Evolutionary conservation across 116 monocot species (phyloP).

Genomic region (Iris pallida): DNA sequence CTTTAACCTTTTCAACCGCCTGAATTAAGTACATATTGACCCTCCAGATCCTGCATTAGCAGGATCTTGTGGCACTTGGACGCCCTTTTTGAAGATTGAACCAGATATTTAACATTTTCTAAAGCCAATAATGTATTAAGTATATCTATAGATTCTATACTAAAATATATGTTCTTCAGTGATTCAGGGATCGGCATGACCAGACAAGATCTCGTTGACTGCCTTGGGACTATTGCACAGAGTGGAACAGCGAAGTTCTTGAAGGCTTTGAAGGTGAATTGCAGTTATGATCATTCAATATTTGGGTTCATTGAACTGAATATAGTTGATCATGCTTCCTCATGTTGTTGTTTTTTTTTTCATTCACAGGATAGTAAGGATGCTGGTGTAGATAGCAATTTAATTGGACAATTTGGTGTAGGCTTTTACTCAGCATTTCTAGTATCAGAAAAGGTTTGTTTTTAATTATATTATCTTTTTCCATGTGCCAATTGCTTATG

Average conservation of each 20-base stretch:
- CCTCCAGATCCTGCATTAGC: neutral
- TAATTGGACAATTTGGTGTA: slow-evolving; percentile 99
- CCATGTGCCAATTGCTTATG: neutral
- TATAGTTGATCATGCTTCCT: neutral
- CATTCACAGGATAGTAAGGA: slow-evolving; percentile 82
- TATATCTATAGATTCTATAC: neutral
- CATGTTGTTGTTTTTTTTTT: neutral
- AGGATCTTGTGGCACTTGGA: neutral
- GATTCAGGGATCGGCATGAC: slow-evolving; percentile 98
- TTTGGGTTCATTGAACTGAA: neutral
- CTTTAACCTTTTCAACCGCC: neutral
- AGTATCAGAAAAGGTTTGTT: slow-evolving; percentile 75
- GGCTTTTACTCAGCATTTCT: slow-evolving; percentile 99
- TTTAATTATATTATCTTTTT: neutral
- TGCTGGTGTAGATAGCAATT: slow-evolving; percentile 76
- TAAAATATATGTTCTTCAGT: slow-evolving; percentile 26
- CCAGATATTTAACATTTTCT: neutral
- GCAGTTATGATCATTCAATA: neutral
- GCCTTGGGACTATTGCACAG: slow-evolving; percentile 93
- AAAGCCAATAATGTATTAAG: neutral
- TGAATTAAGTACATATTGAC: neutral
- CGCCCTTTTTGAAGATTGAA: neutral
- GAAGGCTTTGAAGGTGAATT: slow-evolving; percentile 73
- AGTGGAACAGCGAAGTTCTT: slow-evolving; percentile 97
- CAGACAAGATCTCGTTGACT: slow-evolving; percentile 81